phyloP scores from a whole-genome alignment of 2,329 filamentous ascomycete species.

The Macroventuria anomochaeta region DNA sequence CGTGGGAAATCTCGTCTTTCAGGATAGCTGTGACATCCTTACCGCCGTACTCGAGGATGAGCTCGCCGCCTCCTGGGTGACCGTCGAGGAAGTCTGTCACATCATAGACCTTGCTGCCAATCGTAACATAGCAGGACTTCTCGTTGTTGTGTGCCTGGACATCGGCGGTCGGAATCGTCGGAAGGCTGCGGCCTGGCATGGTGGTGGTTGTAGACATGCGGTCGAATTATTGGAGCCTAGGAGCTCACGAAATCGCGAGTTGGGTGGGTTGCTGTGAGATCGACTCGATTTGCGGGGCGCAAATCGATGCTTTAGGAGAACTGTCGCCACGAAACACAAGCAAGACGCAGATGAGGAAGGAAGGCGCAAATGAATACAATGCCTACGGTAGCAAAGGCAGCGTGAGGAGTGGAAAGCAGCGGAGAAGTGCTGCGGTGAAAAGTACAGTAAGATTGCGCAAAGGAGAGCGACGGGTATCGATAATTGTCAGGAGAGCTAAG shows the following conservation, averaged over 20 bases:
- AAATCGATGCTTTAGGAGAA: background rate
- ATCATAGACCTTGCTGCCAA: conserved; percentile 92
- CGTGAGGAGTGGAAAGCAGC: conserved; percentile 4
- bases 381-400: background rate
- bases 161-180: conserved; percentile 80
- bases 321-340: background rate
- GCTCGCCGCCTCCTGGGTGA: conserved; percentile 87
- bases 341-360: background rate
- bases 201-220: conserved; percentile 51
- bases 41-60: conserved; percentile 88
- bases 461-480: conserved; percentile 8
- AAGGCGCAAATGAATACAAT: background rate
- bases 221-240: background rate
- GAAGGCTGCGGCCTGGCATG: conserved; percentile 83
- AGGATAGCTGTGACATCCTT: conserved; percentile 85
- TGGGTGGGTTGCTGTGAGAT: background rate
- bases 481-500: conserved; percentile 21
- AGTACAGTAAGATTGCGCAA: conserved; percentile 15
- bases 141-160: conserved; percentile 79
- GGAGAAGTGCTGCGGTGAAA: conserved; percentile 2
- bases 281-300: background rate
- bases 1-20: conserved; percentile 81
- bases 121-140: conserved; percentile 90
- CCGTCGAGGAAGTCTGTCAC: conserved; percentile 88
- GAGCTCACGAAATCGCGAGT: background rate